Percentiles rank a stretch among this genome's conserved stretches.
Evolutionary conservation across 768 basidiomycete genomes (phyloP).

Genomic region (Calvatia gigantea): DNA sequence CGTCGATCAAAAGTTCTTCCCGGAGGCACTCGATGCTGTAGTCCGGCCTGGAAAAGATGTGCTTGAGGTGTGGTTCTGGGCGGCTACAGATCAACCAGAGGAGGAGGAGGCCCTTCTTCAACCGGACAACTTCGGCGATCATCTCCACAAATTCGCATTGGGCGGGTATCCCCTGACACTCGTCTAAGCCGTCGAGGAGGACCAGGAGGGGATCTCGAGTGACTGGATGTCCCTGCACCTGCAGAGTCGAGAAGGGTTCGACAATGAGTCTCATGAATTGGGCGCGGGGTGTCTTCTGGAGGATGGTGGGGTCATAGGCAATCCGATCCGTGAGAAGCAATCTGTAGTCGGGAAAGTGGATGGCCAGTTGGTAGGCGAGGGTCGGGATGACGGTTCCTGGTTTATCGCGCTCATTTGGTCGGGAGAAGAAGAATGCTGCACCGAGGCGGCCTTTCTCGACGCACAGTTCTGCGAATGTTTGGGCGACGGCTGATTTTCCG

Average conservation of each 20-base stretch:
- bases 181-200: constrained; percentile 5
- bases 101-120: neutral
- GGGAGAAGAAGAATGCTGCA: constrained; percentile 9
- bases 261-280: neutral
- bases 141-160: constrained; percentile 3
- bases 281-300: neutral
- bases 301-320: neutral
- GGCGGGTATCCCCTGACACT: neutral
- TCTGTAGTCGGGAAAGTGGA: neutral
- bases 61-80: neutral
- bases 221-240: neutral
- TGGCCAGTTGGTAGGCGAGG: neutral
- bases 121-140: neutral
- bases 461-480: constrained; percentile 3
- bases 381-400: neutral
- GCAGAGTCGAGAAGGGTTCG: neutral
- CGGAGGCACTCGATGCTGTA: neutral
- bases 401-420: neutral
- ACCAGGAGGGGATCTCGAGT: neutral
- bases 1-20: neutral
- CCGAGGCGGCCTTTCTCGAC: neutral
- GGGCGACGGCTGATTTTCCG: constrained; percentile 8
- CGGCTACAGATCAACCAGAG: neutral
- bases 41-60: neutral
- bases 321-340: neutral